Evolutionary conservation across 768 basidiomycete species (phyloP).

Genomic region (Tylopilus sp.): DNA sequence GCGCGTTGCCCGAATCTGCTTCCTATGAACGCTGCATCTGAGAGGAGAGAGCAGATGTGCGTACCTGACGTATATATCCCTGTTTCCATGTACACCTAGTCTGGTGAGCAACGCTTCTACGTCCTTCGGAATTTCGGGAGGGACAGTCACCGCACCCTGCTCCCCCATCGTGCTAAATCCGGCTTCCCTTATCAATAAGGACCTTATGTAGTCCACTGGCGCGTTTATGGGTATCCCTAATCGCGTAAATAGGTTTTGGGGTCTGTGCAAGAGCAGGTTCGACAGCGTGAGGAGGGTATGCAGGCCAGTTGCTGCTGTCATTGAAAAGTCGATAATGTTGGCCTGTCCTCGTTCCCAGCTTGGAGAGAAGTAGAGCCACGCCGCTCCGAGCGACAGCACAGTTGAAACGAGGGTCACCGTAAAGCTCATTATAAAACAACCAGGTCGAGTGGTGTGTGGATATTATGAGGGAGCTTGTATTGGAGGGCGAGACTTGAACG

Average conservation of each 20-base stretch:
- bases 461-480: too few relatives aligned
- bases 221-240: constrained; percentile 54
- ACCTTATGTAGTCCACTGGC: constrained; percentile 50
- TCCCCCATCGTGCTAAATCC: constrained; percentile 30
- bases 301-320: constrained; percentile 11
- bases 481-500: too few relatives aligned
- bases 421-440: constrained; percentile 1
- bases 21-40: neutral
- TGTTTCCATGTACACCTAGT: constrained; percentile 53
- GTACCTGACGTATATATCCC: constrained; percentile 58
- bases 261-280: constrained; percentile 30
- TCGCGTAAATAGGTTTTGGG: constrained; percentile 59
- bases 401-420: constrained; percentile 11
- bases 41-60: constrained; percentile 11
- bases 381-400: constrained; percentile 14
- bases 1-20: constrained; percentile 66
- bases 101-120: constrained; percentile 52
- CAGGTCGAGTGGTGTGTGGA: too few relatives aligned
- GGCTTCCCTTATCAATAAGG: constrained; percentile 41
- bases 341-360: constrained; percentile 2
- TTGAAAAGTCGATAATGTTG: neutral
- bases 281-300: constrained; percentile 18
- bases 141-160: constrained; percentile 9
- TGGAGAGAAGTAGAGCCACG: constrained; percentile 16
- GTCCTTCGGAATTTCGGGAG: constrained; percentile 39